Percentiles rank a stretch among this genome's conserved stretches.
Conservation (phyloP, 495 filamentous ascomycete genomes). For the Penicillium flavigenum region DNA sequence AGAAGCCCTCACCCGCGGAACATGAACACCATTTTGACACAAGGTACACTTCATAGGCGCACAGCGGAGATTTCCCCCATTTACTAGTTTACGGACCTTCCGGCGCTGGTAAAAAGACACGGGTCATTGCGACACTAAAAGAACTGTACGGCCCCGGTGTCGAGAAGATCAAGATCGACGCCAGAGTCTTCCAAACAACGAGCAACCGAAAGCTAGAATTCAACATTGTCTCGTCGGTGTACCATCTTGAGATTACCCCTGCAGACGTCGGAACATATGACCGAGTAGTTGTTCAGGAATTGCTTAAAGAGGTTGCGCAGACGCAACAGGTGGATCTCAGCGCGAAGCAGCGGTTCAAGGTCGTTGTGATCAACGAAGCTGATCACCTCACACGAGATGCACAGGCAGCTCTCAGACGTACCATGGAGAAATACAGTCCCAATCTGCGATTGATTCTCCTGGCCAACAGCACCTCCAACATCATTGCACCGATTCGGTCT, state of each 20-base stretch:
- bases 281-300: slow-evolving; percentile 89
- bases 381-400: slow-evolving; percentile 93
- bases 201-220: slow-evolving; percentile 97
- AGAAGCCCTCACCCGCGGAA: slow-evolving; percentile 22
- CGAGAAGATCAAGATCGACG: slow-evolving; percentile 97
- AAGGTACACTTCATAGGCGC: slow-evolving; percentile 58
- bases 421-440: slow-evolving; percentile 99
- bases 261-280: slow-evolving; percentile 97
- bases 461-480: slow-evolving; percentile 93
- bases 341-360: slow-evolving; percentile 92
- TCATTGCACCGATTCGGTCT: slow-evolving; percentile 92
- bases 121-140: slow-evolving; percentile 89
- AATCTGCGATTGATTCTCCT: slow-evolving; percentile 88
- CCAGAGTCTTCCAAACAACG: slow-evolving; percentile 91
- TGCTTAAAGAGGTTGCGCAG: slow-evolving; percentile 96
- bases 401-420: slow-evolving; percentile 89
- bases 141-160: slow-evolving; percentile 90
- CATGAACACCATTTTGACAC: slow-evolving; percentile 4
- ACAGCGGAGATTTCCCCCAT: slow-evolving; percentile 96
- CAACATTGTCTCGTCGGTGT: slow-evolving; percentile 93
- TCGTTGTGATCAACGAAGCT: slow-evolving; percentile 99
- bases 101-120: slow-evolving; percentile 95
- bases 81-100: slow-evolving; percentile 95
- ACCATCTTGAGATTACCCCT: slow-evolving; percentile 97
- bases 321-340: slow-evolving; percentile 93